A percentile compares a stretch with the other conserved stretches of the same genome.
Conservation (phyloP, 2,329 filamentous ascomycete species). For the Eurotiales sp. region DNA sequence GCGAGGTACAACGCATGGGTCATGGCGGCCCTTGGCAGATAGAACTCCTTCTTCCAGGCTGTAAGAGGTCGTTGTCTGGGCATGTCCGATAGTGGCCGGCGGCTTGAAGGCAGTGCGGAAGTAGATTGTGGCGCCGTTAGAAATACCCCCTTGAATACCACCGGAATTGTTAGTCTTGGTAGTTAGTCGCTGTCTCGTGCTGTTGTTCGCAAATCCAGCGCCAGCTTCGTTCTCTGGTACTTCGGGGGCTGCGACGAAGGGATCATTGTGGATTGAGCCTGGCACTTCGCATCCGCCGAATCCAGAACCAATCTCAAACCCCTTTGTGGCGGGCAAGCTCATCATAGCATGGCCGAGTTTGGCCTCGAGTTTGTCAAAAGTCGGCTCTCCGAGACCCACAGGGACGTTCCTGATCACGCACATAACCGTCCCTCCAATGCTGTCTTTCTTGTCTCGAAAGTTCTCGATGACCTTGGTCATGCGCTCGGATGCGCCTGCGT, state of each 20-base stretch:
- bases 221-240: slow-evolving; percentile 15
- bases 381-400: slow-evolving; percentile 83
- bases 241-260: slow-evolving; percentile 63
- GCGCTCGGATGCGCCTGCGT: slow-evolving; percentile 57
- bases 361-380: slow-evolving; percentile 94
- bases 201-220: slow-evolving; percentile 15
- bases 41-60: slow-evolving; percentile 71
- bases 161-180: slow-evolving; percentile 95
- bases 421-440: slow-evolving; percentile 90
- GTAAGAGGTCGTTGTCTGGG: slow-evolving; percentile 79
- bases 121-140: slow-evolving; percentile 89
- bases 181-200: slow-evolving; percentile 65
- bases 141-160: slow-evolving; percentile 92
- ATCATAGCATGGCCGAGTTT: slow-evolving; percentile 90
- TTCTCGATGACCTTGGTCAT: slow-evolving; percentile 80
- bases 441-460: slow-evolving; percentile 75
- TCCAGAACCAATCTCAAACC: slow-evolving; percentile 91
- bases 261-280: slow-evolving; percentile 88
- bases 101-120: slow-evolving; percentile 96
- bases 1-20: slow-evolving; percentile 86
- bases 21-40: slow-evolving; percentile 89
- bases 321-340: slow-evolving; percentile 90
- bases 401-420: slow-evolving; percentile 88
- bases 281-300: slow-evolving; percentile 83
- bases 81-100: slow-evolving; percentile 85